phyloP scores from a whole-genome alignment of 2,329 filamentous ascomycete species.

The Biscogniauxia marginata region DNA sequence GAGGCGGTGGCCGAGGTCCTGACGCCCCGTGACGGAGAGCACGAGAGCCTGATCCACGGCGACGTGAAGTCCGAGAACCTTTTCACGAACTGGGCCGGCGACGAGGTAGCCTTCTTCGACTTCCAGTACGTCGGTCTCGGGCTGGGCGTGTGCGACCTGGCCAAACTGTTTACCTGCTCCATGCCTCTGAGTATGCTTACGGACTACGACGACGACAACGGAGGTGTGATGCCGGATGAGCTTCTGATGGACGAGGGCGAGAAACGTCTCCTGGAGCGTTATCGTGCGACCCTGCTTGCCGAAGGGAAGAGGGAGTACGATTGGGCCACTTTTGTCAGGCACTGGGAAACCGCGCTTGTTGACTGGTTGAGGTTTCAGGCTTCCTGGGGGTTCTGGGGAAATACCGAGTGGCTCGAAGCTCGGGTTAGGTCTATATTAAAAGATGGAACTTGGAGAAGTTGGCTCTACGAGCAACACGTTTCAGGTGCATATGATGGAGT shows the following conservation, averaged over 20 bases:
- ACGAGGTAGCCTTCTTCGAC: constrained; percentile 62
- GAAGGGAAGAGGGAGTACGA: constrained; percentile 42
- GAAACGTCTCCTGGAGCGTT: constrained; percentile 48
- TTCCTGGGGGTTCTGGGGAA: constrained; percentile 62
- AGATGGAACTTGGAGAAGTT: constrained; percentile 44
- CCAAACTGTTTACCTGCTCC: constrained; percentile 67
- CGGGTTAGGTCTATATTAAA: constrained; percentile 49
- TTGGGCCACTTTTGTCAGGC: constrained; percentile 53
- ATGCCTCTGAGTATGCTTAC: constrained; percentile 55
- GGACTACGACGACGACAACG: constrained; percentile 14
- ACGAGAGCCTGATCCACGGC: constrained; percentile 63
- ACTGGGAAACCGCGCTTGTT: constrained; percentile 67
- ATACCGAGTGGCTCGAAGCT: constrained; percentile 56
- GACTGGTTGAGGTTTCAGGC: constrained; percentile 66
- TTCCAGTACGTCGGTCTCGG: constrained; percentile 68
- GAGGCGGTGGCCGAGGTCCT: constrained; percentile 54
- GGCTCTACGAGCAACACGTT: constrained; percentile 35
- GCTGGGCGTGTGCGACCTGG: constrained; percentile 63
- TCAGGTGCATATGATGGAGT: neutral
- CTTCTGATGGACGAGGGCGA: constrained; percentile 54
- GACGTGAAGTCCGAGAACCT: constrained; percentile 71
- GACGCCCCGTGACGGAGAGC: constrained; percentile 39
- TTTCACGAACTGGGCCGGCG: constrained; percentile 51
- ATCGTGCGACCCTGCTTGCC: constrained; percentile 40
- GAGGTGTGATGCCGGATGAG: constrained; percentile 32